Base-by-base conservation (phyloP, 345 rosid species). In the Streptanthus diversifolius region DNA sequence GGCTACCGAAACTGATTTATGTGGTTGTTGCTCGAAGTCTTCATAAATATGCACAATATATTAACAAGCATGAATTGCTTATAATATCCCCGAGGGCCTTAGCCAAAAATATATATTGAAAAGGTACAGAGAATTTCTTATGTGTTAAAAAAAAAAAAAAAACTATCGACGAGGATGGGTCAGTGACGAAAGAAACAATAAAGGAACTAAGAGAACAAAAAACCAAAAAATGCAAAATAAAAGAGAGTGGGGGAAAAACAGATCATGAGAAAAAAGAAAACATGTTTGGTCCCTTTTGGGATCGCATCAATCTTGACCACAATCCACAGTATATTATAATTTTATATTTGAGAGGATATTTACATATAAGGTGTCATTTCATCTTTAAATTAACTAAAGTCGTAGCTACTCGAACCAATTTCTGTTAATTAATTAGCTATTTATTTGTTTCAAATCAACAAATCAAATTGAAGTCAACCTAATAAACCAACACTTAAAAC, bases 251-350 rank as follows among this genome's bases (percentile, higher is more conserved):
- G 57, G 35, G 66, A 45, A 44, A 43, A 55, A 66, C 4, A 48
- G 72, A 74, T 47, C 43, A 47, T 25, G n/a, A 27, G 36, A 8
- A 56, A 56, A 32, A 49, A 52, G 8, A 57, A 56, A 36, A 59
- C 47, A 40, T 48, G 73, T 30, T 51, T 39, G 68, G 73, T 59
- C 30, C 32, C 63, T 51, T 67, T 67, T 41, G 48, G 48, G 55
- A 59, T 59, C 68, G 60, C 73, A 60, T 59, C 73, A 74, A 74
- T 74, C 51, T 66, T 74, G 60, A 66, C 77, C 57, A 54, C 57
- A 63, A 8, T 55, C 40, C 40, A 45, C 32, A 17, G 0, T 25
- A 9, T 25, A 25, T 25, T 25, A 25, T 49, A 15, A 10, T 33
- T 59, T 49, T 53, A 49, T 63, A 29, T n/a, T 37, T 62, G 6